Base-by-base conservation (phyloP, 306 rosid species). In the Pterocarpus santalinus region DNA sequence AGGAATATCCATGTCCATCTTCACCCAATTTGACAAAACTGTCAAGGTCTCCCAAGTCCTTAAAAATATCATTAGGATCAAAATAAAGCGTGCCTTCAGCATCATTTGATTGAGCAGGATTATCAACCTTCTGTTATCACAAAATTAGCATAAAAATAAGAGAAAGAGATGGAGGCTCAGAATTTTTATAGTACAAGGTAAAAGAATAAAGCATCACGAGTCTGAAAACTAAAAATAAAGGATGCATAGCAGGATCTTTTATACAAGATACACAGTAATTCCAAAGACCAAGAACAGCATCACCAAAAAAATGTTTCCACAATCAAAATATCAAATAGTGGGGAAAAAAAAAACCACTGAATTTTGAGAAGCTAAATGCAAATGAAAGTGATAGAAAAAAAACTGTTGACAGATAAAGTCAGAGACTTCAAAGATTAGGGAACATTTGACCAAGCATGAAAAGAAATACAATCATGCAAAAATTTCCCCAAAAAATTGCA, bases 21-120 rank as follows among this genome's bases (percentile, higher is more conserved):
- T 76, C 88, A 55, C 55, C 67, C 11, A 65, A 74, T 65, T 63
- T 44, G 72, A 38, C 38, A 36, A 74, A 41, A 78, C 75, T 61
- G 69, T 72, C 68, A 79, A 86, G 76, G 57, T 80, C 91, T 41
- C 80, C 91, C 33, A 89, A 71, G 55, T 51, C 85, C 32, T n/a
- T 44, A 58, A 72, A 85, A 36, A 86, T 70, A 60, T 67, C 83
- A 71, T 60, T 67, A 44, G 36, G 78, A 66, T 73, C 80, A 7
- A 8, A 1, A 72, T 32, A 10, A 60, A 46, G 83, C 33, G n/a
- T 6, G 0, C 12, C 81, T 35, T 58, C 82, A 67, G 55, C 86
- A 43, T 66, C 61, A 32, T 61, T 83, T 17, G 28, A 43, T 34
- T 34, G 56, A 39, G 43, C 47, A 35, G 63, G 58, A 67, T 53